phyloP scores from a whole-genome alignment of 2,329 filamentous ascomycete genomes.

The Exophiala alcalophila region DNA sequence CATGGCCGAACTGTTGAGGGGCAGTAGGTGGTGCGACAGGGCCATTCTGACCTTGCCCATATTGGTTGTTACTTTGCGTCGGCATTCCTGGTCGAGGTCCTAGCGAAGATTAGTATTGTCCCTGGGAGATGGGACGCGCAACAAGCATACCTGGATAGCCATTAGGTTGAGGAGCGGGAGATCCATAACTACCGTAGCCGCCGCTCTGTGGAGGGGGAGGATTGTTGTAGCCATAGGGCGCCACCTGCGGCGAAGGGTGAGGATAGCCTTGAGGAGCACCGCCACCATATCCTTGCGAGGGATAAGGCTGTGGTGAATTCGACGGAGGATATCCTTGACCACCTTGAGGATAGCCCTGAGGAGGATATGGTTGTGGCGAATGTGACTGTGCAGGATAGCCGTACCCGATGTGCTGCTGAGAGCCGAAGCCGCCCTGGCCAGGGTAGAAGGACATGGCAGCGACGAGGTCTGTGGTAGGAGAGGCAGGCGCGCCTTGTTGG shows the following conservation, averaged over 20 bases:
- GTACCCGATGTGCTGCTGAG: slow-evolving; percentile 44
- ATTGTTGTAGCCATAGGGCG: slow-evolving; percentile 28
- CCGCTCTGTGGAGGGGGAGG: slow-evolving; percentile 36
- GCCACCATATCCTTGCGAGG: slow-evolving; percentile 27
- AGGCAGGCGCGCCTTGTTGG: background rate
- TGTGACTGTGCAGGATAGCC: slow-evolving; percentile 32
- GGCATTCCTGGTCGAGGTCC: slow-evolving; percentile 29
- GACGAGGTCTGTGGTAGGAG: slow-evolving; percentile 5
- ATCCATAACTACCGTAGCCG: slow-evolving; percentile 33
- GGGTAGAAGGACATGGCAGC: slow-evolving; percentile 23
- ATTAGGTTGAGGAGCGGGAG: slow-evolving; percentile 37
- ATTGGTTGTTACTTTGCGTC: slow-evolving; percentile 12
- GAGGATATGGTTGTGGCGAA: slow-evolving; percentile 35
- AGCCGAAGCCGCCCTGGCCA: slow-evolving; percentile 18
- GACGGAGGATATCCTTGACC: slow-evolving; percentile 26
- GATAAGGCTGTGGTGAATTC: slow-evolving; percentile 34
- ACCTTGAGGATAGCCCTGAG: slow-evolving; percentile 25
- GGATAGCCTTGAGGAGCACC: slow-evolving; percentile 41
- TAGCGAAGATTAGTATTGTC: slow-evolving; percentile 9
- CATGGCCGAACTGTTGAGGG: slow-evolving; percentile 72
- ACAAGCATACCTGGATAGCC: slow-evolving; percentile 40
- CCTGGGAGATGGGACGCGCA: background rate
- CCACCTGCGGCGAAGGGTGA: slow-evolving; percentile 43
- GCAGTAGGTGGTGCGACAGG: slow-evolving; percentile 66
- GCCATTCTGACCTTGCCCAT: slow-evolving; percentile 36